Evolutionary conservation across 768 basidiomycete species (phyloP), one percentile per base, ranked within the genome.

Genomic region (Sarcodon sp.): DNA sequence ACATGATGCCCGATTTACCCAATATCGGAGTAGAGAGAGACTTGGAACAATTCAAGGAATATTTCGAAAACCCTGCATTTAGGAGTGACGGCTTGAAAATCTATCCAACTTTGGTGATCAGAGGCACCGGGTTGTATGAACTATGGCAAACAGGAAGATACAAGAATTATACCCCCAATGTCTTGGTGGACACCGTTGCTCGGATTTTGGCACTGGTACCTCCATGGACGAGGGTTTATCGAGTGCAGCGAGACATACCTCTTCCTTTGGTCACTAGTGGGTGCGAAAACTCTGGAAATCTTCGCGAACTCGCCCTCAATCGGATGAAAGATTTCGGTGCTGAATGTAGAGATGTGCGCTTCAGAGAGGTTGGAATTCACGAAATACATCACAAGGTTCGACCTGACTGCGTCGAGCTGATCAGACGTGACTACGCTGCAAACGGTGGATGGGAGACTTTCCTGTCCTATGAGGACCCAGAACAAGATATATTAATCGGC

Each of bases 381-480:
- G 96, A 99, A 66, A 98, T 99, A 44, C 96, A 99, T 61, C 84
- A 96, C 70, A 93, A 94, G 67, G 89, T 98, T 43, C 80, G 92
- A 16, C 93, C 93, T 50, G 88, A 94, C 62, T 85, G 88, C 12
- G 87, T 96, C 46, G 96, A 99, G 64, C 80, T 99, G 4, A 79
- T 99, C 33, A 78, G 96, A 50, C 75, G 96, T 36, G 96, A 99
- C 62, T 99, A 99, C 63, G 70, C 86, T 3, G 96, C 96, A 32
- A 99, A 98, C 59, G 94, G 93, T 6, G 93, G 96, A 43, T 99
- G 96, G 96, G 96, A 99, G 68, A 98, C 96, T 1, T 99, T 99
- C 76, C 68, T 99, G 5, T 94, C 93, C 31, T 99, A 98, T 61
- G 96, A 99, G 67, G 96, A 99, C 62, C 94, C 96, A 6, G 91